Conservation (phyloP, 306 rosid genomes). For the Cucurbita ficifolia region DNA sequence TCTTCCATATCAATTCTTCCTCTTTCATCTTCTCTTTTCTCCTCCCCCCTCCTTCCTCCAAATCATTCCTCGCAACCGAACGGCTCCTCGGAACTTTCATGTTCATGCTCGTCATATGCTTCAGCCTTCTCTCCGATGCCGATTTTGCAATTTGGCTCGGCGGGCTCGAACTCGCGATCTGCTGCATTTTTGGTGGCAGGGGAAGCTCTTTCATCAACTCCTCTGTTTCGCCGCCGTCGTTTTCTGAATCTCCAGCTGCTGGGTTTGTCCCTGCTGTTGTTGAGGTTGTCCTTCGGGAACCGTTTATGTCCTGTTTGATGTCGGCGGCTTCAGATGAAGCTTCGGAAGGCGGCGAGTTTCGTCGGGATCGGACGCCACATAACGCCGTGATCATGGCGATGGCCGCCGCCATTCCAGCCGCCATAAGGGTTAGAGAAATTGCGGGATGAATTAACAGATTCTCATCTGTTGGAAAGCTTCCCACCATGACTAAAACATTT, state of each 20-base stretch:
- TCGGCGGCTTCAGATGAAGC: background rate
- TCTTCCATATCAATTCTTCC: slow-evolving; percentile 75
- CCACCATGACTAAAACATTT: slow-evolving; percentile 41
- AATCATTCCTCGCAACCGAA: slow-evolving; percentile 22
- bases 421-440: slow-evolving; percentile 28
- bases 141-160: slow-evolving; percentile 18
- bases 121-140: slow-evolving; percentile 27
- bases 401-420: slow-evolving; percentile 30
- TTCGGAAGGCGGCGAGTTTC: slow-evolving; percentile 2
- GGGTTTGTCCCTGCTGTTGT: background rate
- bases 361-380: slow-evolving; percentile 27
- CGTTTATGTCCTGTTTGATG: background rate
- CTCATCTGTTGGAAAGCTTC: slow-evolving; percentile 36
- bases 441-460: slow-evolving; percentile 22
- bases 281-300: background rate
- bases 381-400: slow-evolving; percentile 39
- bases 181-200: slow-evolving; percentile 43
- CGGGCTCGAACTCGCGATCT: background rate
- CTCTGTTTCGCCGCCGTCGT: slow-evolving; percentile 7
- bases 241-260: background rate
- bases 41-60: slow-evolving; percentile 12
- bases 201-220: slow-evolving; percentile 28
- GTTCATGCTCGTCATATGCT: slow-evolving; percentile 22
- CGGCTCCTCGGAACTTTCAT: slow-evolving; percentile 38
- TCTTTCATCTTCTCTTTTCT: slow-evolving; percentile 19